These are phyloP conservation scores for Begonia peltatifolia DNA, from an alignment of 306 rosid species.

Conservation along the genomic window DNA sequence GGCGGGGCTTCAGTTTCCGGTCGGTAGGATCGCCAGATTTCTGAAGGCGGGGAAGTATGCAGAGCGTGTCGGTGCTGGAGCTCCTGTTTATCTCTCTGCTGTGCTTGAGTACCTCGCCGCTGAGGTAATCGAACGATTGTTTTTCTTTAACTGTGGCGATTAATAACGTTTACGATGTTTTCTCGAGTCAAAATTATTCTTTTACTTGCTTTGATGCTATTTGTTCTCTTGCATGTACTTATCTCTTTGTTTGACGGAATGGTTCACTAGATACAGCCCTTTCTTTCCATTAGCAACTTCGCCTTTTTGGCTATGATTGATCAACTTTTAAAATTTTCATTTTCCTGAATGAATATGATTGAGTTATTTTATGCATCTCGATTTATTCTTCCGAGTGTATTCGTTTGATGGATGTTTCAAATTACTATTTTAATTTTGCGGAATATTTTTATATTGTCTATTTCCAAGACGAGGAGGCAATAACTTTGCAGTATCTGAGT, in stretches of 20 bases:
- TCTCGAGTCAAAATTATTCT: neutral
- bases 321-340: neutral
- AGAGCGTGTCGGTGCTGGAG: slow-evolving; percentile 89
- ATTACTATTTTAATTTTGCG: too few species aligned
- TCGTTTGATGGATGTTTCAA: neutral
- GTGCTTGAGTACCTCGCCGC: slow-evolving; percentile 83
- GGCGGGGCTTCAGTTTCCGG: slow-evolving; percentile 88
- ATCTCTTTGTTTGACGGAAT: neutral
- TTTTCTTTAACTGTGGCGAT: too few species aligned
- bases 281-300: too few species aligned
- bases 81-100: slow-evolving; percentile 82
- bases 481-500: neutral
- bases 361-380: neutral
- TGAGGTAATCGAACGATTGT: slow-evolving; percentile 24
- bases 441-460: too few species aligned
- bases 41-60: slow-evolving; percentile 82
- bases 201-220: neutral
- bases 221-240: neutral
- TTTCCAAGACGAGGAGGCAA: neutral
- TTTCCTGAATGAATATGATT: neutral
- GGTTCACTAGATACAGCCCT: too few species aligned
- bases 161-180: too few species aligned
- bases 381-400: neutral
- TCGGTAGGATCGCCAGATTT: slow-evolving; percentile 74
- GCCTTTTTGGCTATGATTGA: neutral